Percentiles rank a stretch among this genome's conserved stretches.
These are phyloP conservation scores for Ramichloridium luteum DNA, from an alignment of 2,329 filamentous ascomycete species.

Conservation along the genomic window DNA sequence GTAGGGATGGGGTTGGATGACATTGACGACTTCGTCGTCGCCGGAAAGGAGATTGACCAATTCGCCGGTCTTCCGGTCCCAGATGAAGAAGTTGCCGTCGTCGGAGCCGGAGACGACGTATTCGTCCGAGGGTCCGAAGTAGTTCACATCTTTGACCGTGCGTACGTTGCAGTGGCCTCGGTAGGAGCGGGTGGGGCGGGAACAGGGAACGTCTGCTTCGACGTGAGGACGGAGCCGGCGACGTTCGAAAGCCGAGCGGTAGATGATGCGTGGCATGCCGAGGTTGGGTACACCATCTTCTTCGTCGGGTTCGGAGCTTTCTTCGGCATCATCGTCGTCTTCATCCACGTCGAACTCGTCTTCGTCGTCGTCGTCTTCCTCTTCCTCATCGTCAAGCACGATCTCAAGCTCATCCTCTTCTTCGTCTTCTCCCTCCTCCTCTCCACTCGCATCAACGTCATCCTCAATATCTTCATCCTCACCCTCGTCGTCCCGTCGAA, in stretches of 20 bases:
- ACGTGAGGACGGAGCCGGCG: constrained; percentile 38
- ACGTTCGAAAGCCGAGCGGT: constrained; percentile 38
- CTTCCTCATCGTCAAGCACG: constrained; percentile 16
- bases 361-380: constrained; percentile 18
- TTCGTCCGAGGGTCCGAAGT: constrained; percentile 53
- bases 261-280: constrained; percentile 28
- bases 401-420: constrained; percentile 15
- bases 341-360: constrained; percentile 17
- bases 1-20: constrained; percentile 55
- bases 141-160: constrained; percentile 59
- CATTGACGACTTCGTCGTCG: constrained; percentile 58
- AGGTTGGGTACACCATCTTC: constrained; percentile 24
- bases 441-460: constrained; percentile 5
- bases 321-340: constrained; percentile 14
- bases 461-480: constrained; percentile 10
- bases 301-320: constrained; percentile 26
- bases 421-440: constrained; percentile 1
- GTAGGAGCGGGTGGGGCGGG: constrained; percentile 45
- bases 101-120: constrained; percentile 58
- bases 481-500: constrained; percentile 8
- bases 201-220: constrained; percentile 43
- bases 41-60: constrained; percentile 54
- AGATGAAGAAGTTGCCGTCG: constrained; percentile 55
- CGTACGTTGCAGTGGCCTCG: constrained; percentile 54
- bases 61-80: constrained; percentile 50